Conservation (phyloP, 2,329 filamentous ascomycete genomes). For the Neonectria punicea region DNA sequence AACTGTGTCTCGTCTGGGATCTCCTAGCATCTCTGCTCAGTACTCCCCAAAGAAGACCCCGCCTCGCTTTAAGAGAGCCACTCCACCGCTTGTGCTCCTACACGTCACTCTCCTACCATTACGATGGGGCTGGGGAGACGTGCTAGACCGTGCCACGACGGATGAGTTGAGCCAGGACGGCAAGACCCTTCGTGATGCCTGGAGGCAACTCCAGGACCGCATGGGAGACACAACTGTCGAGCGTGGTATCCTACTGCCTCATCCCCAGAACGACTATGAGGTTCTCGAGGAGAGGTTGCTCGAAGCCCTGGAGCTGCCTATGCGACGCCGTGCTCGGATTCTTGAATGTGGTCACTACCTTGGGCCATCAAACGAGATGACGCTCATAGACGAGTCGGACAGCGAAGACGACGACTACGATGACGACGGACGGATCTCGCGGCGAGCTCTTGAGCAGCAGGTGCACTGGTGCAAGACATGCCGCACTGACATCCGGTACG, state of each 20-base stretch:
- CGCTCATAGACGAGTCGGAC: constrained; percentile 55
- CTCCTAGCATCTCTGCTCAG: constrained; percentile 61
- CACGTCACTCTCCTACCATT: constrained; percentile 82
- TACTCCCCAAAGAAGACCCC: constrained; percentile 69
- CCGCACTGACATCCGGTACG: constrained; percentile 64
- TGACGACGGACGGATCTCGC: constrained; percentile 35
- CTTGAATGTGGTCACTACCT: constrained; percentile 83
- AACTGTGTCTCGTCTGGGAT: constrained; percentile 67
- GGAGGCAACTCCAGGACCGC: constrained; percentile 75
- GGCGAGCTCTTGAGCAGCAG: constrained; percentile 44
- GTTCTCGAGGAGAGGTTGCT: constrained; percentile 80
- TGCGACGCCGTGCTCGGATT: constrained; percentile 72
- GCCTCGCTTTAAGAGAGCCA: constrained; percentile 65
- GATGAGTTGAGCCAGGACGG: constrained; percentile 57
- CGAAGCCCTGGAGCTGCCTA: constrained; percentile 77
- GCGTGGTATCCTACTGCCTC: constrained; percentile 78
- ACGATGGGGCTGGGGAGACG: constrained; percentile 70
- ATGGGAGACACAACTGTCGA: constrained; percentile 78
- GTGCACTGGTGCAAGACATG: constrained; percentile 69
- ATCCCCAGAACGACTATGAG: constrained; percentile 84
- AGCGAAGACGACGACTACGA: constrained; percentile 58
- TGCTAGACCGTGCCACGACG: constrained; percentile 58
- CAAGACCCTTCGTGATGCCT: constrained; percentile 68
- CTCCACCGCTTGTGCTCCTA: constrained; percentile 77
- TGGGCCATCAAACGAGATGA: constrained; percentile 64